Evolutionary conservation across 345 rosid species (phyloP), one percentile per base, ranked within the genome.

Genomic region (Acer yangbiense): DNA sequence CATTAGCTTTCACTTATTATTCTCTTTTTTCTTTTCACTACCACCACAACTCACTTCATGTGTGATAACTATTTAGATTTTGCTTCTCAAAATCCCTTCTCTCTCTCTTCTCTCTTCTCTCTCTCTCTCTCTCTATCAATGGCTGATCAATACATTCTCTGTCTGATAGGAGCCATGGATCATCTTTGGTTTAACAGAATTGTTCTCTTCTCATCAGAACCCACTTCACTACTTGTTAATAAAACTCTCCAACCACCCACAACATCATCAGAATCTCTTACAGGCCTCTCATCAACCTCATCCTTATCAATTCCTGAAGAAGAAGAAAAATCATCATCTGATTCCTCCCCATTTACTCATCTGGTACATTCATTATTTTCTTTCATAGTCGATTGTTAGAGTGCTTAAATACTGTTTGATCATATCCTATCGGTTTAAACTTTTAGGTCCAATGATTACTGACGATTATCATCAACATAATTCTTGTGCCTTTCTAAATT

Each of bases 161-260:
- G 81, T 74, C 74, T 89, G 32, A 52, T 88, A 20, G 78, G 73
- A 52, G 80, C 74, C 32, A 91, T 89, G 95, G 93, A 91, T 65
- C 81, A 86, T n/a, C 89, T 89, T 21, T 89, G 95, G 95, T 91
- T 89, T 73, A 83, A 88, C 72, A 85, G 83, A 21, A 77, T 72
- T 11, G 78, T 89, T 74, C 77, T 87, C 46, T 71, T 82, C 83
- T 58, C 88, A 14, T 58, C 87, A 14, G 78, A 85, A 29, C 75
- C 87, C 74, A 52, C 67, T 68, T 39, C 83, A 16, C 39, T 43
- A 9, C 21, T 48, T 29, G 11, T 71, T 41, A 72, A 80, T 41
- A 72, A 80, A 82, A 48, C 78, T 72, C 69, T 50, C 6, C 29
- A 39, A n/a, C 44, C 73, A n/a, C 44, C 73, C 74, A 20, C 75